Evolutionary conservation across 2,329 filamentous ascomycete species (phyloP).

Genomic region (Monilinia fructicola): DNA sequence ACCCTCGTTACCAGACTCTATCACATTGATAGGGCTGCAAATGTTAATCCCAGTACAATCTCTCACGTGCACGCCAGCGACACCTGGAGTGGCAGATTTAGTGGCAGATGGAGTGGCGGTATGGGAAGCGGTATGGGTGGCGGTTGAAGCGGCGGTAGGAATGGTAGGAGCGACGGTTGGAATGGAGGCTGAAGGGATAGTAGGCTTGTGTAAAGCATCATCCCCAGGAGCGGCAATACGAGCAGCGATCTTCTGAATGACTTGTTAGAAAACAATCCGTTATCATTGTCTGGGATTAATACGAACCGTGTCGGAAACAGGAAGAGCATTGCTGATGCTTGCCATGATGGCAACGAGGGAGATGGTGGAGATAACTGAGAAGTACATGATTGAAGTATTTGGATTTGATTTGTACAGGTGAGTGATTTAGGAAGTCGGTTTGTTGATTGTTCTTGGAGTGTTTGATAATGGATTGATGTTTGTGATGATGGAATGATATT

Average conservation of each 20-base stretch:
- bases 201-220: too few relatives aligned
- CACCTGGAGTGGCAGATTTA: too few relatives aligned
- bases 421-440: neutral
- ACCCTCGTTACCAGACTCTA: neutral
- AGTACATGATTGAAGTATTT: conserved; percentile 3
- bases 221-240: neutral
- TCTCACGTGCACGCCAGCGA: too few relatives aligned
- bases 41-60: too few relatives aligned
- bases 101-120: too few relatives aligned
- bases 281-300: neutral
- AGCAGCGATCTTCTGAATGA: conserved; percentile 40
- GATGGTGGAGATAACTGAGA: conserved; percentile 3
- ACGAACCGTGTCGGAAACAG: neutral
- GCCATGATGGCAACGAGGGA: neutral
- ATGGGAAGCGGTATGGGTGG: too few relatives aligned
- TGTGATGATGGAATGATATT: neutral
- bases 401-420: neutral
- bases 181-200: too few relatives aligned
- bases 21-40: neutral
- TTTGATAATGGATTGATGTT: neutral
- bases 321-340: conserved; percentile 5
- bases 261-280: conserved; percentile 6
- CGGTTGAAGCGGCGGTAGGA: too few relatives aligned
- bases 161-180: too few relatives aligned
- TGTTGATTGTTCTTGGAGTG: neutral